Base-by-base conservation (phyloP, 306 rosid species). In the Casuarina glauca region DNA sequence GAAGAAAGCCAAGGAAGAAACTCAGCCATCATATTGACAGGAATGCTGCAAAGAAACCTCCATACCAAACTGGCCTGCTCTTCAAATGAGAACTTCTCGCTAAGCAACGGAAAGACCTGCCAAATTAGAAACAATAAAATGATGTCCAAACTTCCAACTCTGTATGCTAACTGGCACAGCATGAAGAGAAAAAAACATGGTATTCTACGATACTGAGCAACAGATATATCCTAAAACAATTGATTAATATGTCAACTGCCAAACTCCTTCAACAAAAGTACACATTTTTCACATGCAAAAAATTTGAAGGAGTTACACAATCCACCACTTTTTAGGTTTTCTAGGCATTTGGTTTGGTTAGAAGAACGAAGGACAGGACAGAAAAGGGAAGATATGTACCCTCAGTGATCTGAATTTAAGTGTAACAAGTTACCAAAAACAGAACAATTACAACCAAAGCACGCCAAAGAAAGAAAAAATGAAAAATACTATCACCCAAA, bases 101-200 rank as follows among this genome's bases (percentile, higher is more conserved):
- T 68, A 74, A 80, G 79, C 83, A 80, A 80, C 44, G 83, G 83
- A 43, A 80, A 80, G 52, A 82, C 85, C 81, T 82, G 80, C 69
- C 78, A 78, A 60, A 70, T 50, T 55, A 71, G 49, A 50, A 41
- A 42, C 51, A 49, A 60, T 70, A 60, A 63, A 62, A 63, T 75
- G 63, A 51, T 55, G 58, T 64, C 39, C 17, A 73, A 57, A 73
- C 16, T 13, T 50, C 12, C 62, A 66, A 20, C 36, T 10, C 80
- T 68, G 12, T 26, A 62, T 36, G 69, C 42, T 62, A 15, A 38
- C 45, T 35, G 42, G 45, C 44, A 48, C 17, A 43, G 38, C 9
- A 16, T 4, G 43, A 15, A 36, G 69, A 19, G n/a, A 2, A 62
- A 62, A 9, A 12, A 62, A 4, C 44, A 26, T 19, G 12, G 43